A percentile compares a stretch with the other conserved stretches of the same genome.
Conservation (phyloP, 208 protist genomes). For the Trypanosoma melophagium region DNA sequence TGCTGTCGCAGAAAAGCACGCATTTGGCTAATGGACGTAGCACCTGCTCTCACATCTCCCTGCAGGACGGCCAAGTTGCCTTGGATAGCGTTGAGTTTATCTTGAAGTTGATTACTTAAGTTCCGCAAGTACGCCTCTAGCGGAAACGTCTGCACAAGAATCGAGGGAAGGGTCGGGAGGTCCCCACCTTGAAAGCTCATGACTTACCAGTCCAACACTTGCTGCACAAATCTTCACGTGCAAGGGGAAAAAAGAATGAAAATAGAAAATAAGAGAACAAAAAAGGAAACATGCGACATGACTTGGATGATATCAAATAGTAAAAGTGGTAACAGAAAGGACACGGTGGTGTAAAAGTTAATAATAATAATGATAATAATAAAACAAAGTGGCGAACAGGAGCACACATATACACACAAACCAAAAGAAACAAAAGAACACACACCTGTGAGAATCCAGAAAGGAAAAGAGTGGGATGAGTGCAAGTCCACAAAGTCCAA, state of each 20-base stretch:
- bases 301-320: too few species aligned
- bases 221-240: not conserved
- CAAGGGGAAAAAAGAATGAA: slow-evolving; percentile 4
- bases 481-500: not conserved
- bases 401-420: slow-evolving; percentile 5
- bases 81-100: slow-evolving; percentile 24
- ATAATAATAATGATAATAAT: not conserved
- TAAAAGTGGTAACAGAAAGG: too few species aligned
- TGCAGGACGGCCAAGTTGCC: slow-evolving; percentile 13
- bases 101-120: slow-evolving; percentile 32
- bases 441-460: not conserved
- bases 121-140: slow-evolving; percentile 46
- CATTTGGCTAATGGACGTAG: slow-evolving; percentile 31
- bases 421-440: not conserved
- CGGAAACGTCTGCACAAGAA: slow-evolving; percentile 37
- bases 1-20: slow-evolving; percentile 23
- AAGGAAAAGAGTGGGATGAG: not conserved
- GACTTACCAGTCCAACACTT: not conserved
- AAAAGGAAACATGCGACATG: not conserved
- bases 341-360: too few species aligned
- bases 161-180: slow-evolving; percentile 27
- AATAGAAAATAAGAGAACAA: not conserved
- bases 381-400: not conserved
- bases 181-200: slow-evolving; percentile 2
- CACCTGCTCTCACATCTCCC: slow-evolving; percentile 11